Evolutionary conservation across 1,284 basidiomycete genomes (phyloP), one percentile per base, ranked within the genome.

Genomic region (Hypsizygus ulmarius): DNA sequence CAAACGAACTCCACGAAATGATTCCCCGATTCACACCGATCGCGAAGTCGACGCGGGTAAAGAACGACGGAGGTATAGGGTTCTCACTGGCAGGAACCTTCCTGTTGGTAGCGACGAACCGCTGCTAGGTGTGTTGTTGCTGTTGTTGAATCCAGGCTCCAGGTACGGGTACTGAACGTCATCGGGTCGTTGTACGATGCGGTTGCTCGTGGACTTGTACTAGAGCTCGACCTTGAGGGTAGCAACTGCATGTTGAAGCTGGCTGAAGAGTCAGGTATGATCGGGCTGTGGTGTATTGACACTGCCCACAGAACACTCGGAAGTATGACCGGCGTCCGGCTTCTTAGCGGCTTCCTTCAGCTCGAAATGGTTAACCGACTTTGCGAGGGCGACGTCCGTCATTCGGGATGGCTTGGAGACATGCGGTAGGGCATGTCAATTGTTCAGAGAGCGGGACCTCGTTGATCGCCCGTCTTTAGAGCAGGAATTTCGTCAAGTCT

Each of bases 401-500:
- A 43, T 18, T 42, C 50, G 1, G 45, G 41, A 7, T 25, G 39
- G 12, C 15, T 28, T 18, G 14, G 39, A 9, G 42, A 44, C 3
- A 40, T 37, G 21, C 21, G 7, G 21, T 25, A 7, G 21, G 21
- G 21, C 4, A 25, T 25, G 4, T 7, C 7, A 25, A 25, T 7
- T 25, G 21, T 25, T 7, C 21, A 25, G 21, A 4, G 21, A 39
- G 38, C 29, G 43, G 39, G 21, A 36, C 43, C 21, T 56, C 45
- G 1, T 32, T 35, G 12, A 53, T 52, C 5, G 54, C 47, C 19
- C 55, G 48, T 34, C 63, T 59, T 46, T 69, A 63, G 4, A 73
- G 54, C 5, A 66, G 56, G 2, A 70, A 69, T 44, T 63, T 66
- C 16, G 72, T 55, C 48, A 71, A 67, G 28, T 68, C 64, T 18